Evolutionary conservation across 2,329 filamentous ascomycete species (phyloP).

Genomic region (Fusarium sp.): DNA sequence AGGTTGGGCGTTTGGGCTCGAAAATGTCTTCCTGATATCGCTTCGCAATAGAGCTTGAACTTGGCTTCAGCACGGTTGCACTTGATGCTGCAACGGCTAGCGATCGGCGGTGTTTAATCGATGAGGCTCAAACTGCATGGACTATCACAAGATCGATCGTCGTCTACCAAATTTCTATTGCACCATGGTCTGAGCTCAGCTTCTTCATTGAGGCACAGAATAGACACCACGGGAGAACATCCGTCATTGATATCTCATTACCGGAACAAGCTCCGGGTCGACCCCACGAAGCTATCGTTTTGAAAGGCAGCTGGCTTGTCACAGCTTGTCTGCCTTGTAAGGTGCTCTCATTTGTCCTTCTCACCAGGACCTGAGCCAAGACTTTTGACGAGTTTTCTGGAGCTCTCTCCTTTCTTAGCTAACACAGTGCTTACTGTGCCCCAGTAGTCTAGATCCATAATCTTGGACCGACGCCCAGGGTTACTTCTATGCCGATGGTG

Average conservation of each 20-base stretch:
- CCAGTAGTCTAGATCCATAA: neutral
- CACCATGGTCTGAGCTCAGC: constrained; percentile 14
- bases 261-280: constrained; percentile 18
- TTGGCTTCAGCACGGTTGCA: constrained; percentile 35
- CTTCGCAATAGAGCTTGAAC: constrained; percentile 4
- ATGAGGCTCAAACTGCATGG: constrained; percentile 35
- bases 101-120: constrained; percentile 17
- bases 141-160: constrained; percentile 32
- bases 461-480: constrained; percentile 22
- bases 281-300: constrained; percentile 3
- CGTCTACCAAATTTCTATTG: constrained; percentile 5
- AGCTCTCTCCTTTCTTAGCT: neutral
- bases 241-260: constrained; percentile 17
- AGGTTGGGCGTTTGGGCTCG: constrained; percentile 23
- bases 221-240: neutral
- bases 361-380: constrained; percentile 17
- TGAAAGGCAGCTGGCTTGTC: constrained; percentile 8
- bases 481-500: constrained; percentile 30
- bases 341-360: constrained; percentile 18
- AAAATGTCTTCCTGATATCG: neutral
- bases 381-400: constrained; percentile 1
- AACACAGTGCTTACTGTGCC: constrained; percentile 24
- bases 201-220: neutral
- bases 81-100: constrained; percentile 5
- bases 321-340: neutral